Base-by-base conservation (phyloP, 495 filamentous ascomycete genomes). In the Neohortaea acidophila region DNA sequence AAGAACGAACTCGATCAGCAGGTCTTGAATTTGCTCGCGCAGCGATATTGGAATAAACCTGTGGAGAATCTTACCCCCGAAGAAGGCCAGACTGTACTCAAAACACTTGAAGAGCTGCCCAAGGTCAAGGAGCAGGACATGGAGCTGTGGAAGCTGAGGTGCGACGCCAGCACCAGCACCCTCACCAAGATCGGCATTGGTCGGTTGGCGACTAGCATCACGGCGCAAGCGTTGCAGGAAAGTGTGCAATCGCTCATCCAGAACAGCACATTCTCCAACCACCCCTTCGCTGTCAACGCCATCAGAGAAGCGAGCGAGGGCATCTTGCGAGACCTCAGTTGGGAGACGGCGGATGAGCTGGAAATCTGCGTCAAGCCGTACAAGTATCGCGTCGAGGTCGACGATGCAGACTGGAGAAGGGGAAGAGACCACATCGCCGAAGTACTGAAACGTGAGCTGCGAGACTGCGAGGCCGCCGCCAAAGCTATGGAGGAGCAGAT, bases 321-420 rank as follows among this genome's bases (percentile, higher is more conserved):
- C 24, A 94, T 96, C 31, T 60, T 99, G 12, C 89, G 85, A 44
- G 89, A 99, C 43, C 75, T 86, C 2, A 93, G 91, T 48, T 94
- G 93, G 61, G 84, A 83, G 53, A 96, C 91, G 2, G 84, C 79
- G 47, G 89, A 99, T 53, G 87, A 94, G 56, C 84, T 99, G n/a
- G 89, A 99, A 58, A 94, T 94, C 52, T 96, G 89, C 54, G 87
- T 99, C 64, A 99, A 99, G 56, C 89, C 89, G 2, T 99, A 85
- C 65, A 99, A 96, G 54, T 96, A 79, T 48, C 83, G 94, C 41
- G 89, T 96, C 33, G 89, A 99, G 53, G 75, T 96, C 32, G 81
- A 93, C 45, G 79, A 83, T 15, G 63, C 72, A 4, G 91, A 96
- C 55, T 99, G 89, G 89, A 58, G 64, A 4, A 73, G 79, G 41